A percentile compares a stretch with the other conserved stretches of the same genome.
These are phyloP conservation scores for Ascochyta koolunga DNA, from an alignment of 2,329 filamentous ascomycete genomes.

Conservation along the genomic window DNA sequence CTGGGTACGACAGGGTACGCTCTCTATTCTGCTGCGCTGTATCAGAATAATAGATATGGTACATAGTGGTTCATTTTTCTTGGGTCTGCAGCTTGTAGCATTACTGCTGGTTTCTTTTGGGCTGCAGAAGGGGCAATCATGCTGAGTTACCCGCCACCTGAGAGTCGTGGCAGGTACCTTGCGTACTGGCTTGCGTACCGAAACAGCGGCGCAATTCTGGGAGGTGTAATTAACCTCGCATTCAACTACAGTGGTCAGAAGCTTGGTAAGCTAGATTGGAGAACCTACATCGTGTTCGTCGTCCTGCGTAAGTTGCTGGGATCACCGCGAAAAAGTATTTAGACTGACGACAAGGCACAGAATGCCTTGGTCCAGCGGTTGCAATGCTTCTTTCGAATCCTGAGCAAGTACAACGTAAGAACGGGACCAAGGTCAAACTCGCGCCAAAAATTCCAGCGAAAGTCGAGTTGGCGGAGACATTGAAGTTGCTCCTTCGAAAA, in stretches of 20 bases:
- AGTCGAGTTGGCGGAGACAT: constrained; percentile 16
- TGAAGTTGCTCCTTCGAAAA: constrained; percentile 15
- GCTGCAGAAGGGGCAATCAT: constrained; percentile 36
- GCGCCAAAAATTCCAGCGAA: constrained; percentile 9
- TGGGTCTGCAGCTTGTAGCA: constrained; percentile 30
- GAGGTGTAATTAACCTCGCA: constrained; percentile 22
- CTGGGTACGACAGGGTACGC: constrained; percentile 46
- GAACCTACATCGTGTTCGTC: constrained; percentile 34
- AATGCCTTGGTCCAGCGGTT: constrained; percentile 20
- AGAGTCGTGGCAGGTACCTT: constrained; percentile 23
- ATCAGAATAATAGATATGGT: constrained; percentile 45
- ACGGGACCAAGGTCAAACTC: constrained; percentile 18
- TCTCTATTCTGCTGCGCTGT: constrained; percentile 48
- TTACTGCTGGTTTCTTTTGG: constrained; percentile 33
- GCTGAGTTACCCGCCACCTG: constrained; percentile 26
- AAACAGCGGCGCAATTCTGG: constrained; percentile 23
- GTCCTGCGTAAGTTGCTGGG: constrained; percentile 26
- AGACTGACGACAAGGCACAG: not conserved
- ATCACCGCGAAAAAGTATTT: not conserved
- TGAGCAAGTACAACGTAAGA: constrained; percentile 21
- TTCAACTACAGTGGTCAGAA: constrained; percentile 27
- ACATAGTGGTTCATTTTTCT: constrained; percentile 32
- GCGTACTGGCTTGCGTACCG: constrained; percentile 24
- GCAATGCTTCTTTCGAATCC: constrained; percentile 24
- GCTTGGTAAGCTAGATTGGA: constrained; percentile 34